phyloP scores from a whole-genome alignment of 768 basidiomycete genomes.

The Dioszegia crocea region DNA sequence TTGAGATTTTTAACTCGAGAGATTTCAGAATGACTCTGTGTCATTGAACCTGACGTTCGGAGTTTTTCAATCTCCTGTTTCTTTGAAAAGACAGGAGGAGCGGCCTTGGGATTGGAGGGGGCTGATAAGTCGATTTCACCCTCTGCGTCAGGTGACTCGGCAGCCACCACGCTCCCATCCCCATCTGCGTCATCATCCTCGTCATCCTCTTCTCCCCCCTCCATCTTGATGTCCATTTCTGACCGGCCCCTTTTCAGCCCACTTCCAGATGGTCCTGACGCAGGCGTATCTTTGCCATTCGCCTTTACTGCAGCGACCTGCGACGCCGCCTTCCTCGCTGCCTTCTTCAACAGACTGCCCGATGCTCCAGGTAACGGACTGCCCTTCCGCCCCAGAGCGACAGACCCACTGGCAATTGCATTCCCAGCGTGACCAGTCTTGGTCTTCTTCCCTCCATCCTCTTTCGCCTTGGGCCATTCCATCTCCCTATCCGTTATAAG shows the following conservation, averaged over 20 bases:
- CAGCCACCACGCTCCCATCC: conserved; percentile 53
- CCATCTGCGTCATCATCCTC: conserved; percentile 55
- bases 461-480: conserved; percentile 69
- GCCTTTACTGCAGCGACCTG: conserved; percentile 44
- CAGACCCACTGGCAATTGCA: conserved; percentile 21
- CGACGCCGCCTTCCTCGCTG: conserved; percentile 43
- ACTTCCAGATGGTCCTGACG: conserved; percentile 10
- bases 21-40: conserved; percentile 95
- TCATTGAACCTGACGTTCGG: conserved; percentile 96
- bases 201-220: conserved; percentile 48
- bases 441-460: conserved; percentile 50
- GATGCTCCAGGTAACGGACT: conserved; percentile 28
- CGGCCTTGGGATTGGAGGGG: conserved; percentile 55
- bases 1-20: conserved; percentile 98
- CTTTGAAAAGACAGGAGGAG: conserved; percentile 75
- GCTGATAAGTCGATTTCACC: conserved; percentile 51
- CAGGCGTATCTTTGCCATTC: conserved; percentile 44
- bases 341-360: conserved; percentile 51
- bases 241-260: conserved; percentile 15
- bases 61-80: conserved; percentile 98
- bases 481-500: conserved; percentile 78
- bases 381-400: conserved; percentile 17
- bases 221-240: conserved; percentile 12
- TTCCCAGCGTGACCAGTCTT: conserved; percentile 53
- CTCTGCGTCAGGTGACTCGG: conserved; percentile 61